Evolutionary conservation across 495 filamentous ascomycete species (phyloP), one percentile per base, ranked within the genome.

Genomic region (Annulohypoxylon nitens): DNA sequence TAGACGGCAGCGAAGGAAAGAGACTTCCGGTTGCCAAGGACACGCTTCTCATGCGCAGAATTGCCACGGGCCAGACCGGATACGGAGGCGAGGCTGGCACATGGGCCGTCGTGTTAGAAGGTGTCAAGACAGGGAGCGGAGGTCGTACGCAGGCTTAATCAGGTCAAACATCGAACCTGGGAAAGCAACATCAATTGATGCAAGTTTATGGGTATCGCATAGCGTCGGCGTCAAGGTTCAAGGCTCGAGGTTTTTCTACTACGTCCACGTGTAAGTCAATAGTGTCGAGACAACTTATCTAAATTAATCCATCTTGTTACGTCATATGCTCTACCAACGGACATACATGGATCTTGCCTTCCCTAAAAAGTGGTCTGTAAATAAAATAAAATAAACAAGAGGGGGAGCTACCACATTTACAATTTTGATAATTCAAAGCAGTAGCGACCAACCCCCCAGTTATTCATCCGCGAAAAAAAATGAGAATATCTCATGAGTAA

Each of bases 31-130:
- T 87, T 0, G 87, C 91, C 0, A 90, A 83, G 72, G 90, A 93
- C 67, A 90, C 92, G 0, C 83, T 92, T 30, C 85, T 91, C 80
- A 90, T 93, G 90, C 83, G 92, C 41, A 73, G 65, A 33, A 77
- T 76, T 16, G 76, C 71, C 9, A 75, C 71, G 4, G 73, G 76
- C 33, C 55, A 75, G 1, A 36, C 43, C 64, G 68, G 45, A 45
- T 33, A 61, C 25, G 74, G 65, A 33, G 50, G 71, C 18, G 76
- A 79, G 33, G 67, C 64, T 26, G 76, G 73, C 45, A 65, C 68
- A 7, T 81, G 79, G 79, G 78, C 67, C 7, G 69, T 72, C n/a
- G 66, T 81, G 4, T 64, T 81, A 8, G 78, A 81, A 57, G 79
- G 78, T 11, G 73, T 81, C 62, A 79, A 75, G 66, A 66, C 73